These are phyloP conservation scores for Clitopilus passeckerianus DNA, from an alignment of 768 basidiomycete genomes.

Conservation along the genomic window DNA sequence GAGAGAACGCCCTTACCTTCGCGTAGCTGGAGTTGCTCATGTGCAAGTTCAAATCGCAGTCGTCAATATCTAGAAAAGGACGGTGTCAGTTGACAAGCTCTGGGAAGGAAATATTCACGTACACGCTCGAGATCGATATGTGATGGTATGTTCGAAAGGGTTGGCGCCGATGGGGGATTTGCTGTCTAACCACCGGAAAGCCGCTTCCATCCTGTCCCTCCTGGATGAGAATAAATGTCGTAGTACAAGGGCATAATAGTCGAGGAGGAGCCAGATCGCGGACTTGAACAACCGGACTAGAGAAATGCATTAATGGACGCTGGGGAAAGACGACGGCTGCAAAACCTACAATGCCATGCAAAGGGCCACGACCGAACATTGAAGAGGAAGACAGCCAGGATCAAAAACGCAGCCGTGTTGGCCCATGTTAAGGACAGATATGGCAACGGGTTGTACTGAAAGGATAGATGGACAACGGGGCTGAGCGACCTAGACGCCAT, in stretches of 20 bases:
- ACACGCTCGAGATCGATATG: not conserved
- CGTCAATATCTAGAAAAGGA: not conserved
- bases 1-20: not conserved
- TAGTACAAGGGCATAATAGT: not conserved
- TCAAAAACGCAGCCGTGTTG: not conserved
- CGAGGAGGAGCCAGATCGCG: not conserved
- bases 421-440: not conserved
- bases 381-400: not conserved
- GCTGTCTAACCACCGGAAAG: not conserved
- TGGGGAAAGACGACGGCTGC: not conserved
- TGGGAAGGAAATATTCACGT: too few relatives aligned
- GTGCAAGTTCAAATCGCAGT: not conserved
- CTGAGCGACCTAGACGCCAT: too few relatives aligned
- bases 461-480: too few relatives aligned
- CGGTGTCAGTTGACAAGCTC: too few relatives aligned
- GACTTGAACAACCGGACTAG: not conserved
- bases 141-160: not conserved
- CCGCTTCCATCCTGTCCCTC: not conserved
- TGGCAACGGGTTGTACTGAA: not conserved
- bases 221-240: not conserved
- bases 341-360: not conserved
- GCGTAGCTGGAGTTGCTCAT: slow-evolving; percentile 1
- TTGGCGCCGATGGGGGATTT: not conserved
- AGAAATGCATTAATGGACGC: not conserved
- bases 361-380: not conserved